A percentile compares a stretch with the other conserved stretches of the same genome.
phyloP scores from a whole-genome alignment of 192 early-diverging fungal genomes.

The Phycomyces nitens region DNA sequence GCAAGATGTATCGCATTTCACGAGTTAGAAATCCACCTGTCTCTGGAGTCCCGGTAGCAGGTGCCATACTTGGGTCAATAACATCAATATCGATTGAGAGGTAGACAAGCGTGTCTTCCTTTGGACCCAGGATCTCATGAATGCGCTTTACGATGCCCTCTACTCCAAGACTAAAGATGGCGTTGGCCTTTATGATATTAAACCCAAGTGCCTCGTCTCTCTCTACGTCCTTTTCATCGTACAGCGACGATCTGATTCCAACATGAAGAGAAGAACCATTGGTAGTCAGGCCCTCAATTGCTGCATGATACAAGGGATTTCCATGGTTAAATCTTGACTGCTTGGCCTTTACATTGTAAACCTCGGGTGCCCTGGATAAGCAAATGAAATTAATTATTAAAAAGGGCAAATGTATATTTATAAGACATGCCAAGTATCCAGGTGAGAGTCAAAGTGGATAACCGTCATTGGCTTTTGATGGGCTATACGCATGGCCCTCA shows the following conservation, averaged over 20 bases:
- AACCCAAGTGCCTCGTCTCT: conserved; percentile 39
- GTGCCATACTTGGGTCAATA: conserved; percentile 35
- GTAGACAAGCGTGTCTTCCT: conserved; percentile 31
- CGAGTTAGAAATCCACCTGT: conserved; percentile 39
- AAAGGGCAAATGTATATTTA: neutral
- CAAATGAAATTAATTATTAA: neutral
- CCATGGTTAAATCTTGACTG: conserved; percentile 34
- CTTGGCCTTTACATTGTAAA: conserved; percentile 28
- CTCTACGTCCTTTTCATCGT: conserved; percentile 35
- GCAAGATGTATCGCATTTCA: conserved; percentile 35
- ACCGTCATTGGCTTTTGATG: conserved; percentile 24
- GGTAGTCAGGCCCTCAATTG: conserved; percentile 34
- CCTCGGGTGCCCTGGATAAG: conserved; percentile 18
- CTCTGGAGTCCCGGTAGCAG: conserved; percentile 40
- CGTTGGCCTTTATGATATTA: conserved; percentile 39
- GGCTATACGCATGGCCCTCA: conserved; percentile 23
- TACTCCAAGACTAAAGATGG: conserved; percentile 41
- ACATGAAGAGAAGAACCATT: conserved; percentile 42
- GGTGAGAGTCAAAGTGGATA: conserved; percentile 36
- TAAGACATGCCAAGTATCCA: conserved; percentile 22
- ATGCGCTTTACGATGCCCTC: conserved; percentile 39
- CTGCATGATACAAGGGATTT: conserved; percentile 39
- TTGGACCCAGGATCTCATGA: conserved; percentile 25
- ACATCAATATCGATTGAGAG: conserved; percentile 45
- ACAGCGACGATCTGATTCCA: conserved; percentile 38